Percentiles rank a stretch among this genome's conserved stretches.
These are phyloP conservation scores for Wickerhamiella sorbophila DNA, from an alignment of 805 yeast species.

Conservation along the genomic window DNA sequence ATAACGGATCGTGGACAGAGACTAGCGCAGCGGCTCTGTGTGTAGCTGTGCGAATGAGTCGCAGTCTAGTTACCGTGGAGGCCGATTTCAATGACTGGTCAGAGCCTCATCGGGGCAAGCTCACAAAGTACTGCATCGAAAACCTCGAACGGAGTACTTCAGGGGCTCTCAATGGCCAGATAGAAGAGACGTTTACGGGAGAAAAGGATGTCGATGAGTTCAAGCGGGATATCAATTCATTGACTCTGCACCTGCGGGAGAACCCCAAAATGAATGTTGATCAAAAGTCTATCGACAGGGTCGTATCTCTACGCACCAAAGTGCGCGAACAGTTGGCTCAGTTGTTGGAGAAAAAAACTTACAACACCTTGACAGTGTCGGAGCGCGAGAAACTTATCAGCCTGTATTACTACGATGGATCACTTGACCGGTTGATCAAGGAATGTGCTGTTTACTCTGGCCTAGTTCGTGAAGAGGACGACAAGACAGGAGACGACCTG, in stretches of 20 bases:
- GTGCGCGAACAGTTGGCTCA: conserved; percentile 13
- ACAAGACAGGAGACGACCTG: conserved; percentile 8
- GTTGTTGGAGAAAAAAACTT: conserved; percentile 11
- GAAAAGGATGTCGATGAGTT: conserved; percentile 10
- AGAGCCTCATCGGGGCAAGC: conserved; percentile 46
- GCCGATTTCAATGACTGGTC: conserved; percentile 51
- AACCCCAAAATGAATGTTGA: conserved; percentile 1
- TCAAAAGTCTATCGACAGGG: conserved; percentile 6
- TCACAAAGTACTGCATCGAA: conserved; percentile 68
- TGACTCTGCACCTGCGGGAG: conserved; percentile 6
- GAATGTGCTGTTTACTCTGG: conserved; percentile 3
- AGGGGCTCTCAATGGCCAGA: background rate
- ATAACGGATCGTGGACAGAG: conserved; percentile 44
- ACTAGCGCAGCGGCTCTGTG: conserved; percentile 52
- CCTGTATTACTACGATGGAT: conserved; percentile 15
- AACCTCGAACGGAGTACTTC: conserved; percentile 40
- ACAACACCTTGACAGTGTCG: conserved; percentile 11
- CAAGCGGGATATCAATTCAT: conserved; percentile 11
- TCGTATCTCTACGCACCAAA: conserved; percentile 13
- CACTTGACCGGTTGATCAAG: conserved; percentile 14
- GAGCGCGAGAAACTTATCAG: conserved; percentile 17
- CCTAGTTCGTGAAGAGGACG: background rate
- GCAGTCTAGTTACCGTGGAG: conserved; percentile 52
- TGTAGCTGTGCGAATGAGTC: conserved; percentile 52
- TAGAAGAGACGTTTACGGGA: conserved; percentile 6